Evolutionary conservation across 2,329 filamentous ascomycete genomes (phyloP), one percentile per base, ranked within the genome.

Genomic region (Colletotrichum sp.): DNA sequence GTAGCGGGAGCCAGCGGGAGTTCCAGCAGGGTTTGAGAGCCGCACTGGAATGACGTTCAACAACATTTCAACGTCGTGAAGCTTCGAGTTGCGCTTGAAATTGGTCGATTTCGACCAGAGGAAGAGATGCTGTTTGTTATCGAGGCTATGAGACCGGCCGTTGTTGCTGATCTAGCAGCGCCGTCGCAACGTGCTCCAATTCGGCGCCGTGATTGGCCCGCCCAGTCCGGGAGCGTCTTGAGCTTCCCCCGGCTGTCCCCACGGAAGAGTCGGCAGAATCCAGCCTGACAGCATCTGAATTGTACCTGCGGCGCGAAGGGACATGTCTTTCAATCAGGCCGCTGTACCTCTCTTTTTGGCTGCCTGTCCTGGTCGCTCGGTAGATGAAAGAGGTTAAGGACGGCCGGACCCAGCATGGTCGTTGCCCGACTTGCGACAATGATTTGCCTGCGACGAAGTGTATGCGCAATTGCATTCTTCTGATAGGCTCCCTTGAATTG

Each of bases 1-100:
- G 74, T 61, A 69, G 71, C 70, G 62, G 72, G 55, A 73, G 27
- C 34, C 30, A 73, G 73, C 73, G 65, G 74, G 64, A 76, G 49
- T 64, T 59, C 27, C 49, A 69, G 22, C 70, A 55, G 59, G 65
- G 70, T 22, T 19, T 19, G 25, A 61, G 59, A 76, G 70, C 74
- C 74, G 74, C 74, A 73, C 64, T 34, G 52, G 44, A 71, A 29
- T 67, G 22, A 11, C 29, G 27, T 12, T 55, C 59, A 61, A 76
- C 70, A 29, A 69, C 70, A 72, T 32, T 6, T 49, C 55, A 49
- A 69, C 30, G 6, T 44, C 29, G 27, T n/a, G 11, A 19, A 52
- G n/a, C n/a, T n/a, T 22, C 11, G 32, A 36, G 13, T 30, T n/a
- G 8, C 11, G 15, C 8, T 36, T 12, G 16, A 15, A 5, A 5